Evolutionary conservation across 148 eudicot species (phyloP).

Genomic region (Polygonum maritimum): DNA sequence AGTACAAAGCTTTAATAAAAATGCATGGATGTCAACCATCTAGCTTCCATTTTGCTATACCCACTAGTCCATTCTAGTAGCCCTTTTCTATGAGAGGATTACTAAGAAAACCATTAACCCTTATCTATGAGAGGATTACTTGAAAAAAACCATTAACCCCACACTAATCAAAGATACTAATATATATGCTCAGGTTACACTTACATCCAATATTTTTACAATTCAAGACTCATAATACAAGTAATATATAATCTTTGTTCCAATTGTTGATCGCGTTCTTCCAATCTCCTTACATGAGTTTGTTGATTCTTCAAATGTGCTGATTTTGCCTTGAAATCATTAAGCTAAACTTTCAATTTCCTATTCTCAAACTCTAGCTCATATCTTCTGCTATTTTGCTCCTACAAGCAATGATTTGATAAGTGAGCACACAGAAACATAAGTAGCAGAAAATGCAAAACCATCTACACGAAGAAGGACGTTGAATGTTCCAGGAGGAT

Average conservation of each 20-base stretch:
- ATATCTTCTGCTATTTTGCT: constrained; percentile 59
- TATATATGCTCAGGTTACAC: too few relatives aligned
- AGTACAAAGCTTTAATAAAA: too few relatives aligned
- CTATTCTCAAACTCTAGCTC: constrained; percentile 90
- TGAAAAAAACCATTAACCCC: too few relatives aligned
- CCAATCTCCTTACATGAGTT: constrained; percentile 93
- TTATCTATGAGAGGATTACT: too few relatives aligned
- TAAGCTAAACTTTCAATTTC: constrained; percentile 96
- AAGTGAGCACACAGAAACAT: background rate
- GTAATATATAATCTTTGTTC: constrained; percentile 58
- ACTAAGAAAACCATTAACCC: too few relatives aligned
- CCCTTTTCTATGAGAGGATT: too few relatives aligned
- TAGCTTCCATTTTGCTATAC: too few relatives aligned
- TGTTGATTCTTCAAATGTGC: constrained; percentile 97
- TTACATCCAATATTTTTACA: too few relatives aligned
- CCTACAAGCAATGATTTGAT: constrained; percentile 37
- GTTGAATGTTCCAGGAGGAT: background rate
- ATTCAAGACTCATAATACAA: background rate
- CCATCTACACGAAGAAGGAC: background rate
- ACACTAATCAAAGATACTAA: too few relatives aligned
- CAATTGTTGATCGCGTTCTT: constrained; percentile 89
- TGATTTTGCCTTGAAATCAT: constrained; percentile 87
- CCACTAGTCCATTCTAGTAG: too few relatives aligned
- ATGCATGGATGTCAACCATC: too few relatives aligned
- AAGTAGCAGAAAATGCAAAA: background rate